A percentile compares a stretch with the other conserved stretches of the same genome.
phyloP scores from a whole-genome alignment of 768 basidiomycete genomes.

The Naganishia friedmannii region DNA sequence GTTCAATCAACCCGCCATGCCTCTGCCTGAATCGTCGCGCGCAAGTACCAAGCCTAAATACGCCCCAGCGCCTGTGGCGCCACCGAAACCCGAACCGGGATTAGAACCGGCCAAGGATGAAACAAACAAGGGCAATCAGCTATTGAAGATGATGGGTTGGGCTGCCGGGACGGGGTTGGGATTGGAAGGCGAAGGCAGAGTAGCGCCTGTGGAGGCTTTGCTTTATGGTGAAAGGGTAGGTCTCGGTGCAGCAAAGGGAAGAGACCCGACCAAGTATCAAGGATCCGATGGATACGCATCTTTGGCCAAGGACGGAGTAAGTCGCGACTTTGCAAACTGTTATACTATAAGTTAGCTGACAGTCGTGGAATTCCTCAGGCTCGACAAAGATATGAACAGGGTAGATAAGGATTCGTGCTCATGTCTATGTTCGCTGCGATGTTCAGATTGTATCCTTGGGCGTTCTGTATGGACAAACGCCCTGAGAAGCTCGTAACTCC shows the following conservation, averaged over 20 bases:
- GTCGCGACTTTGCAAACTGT: not conserved
- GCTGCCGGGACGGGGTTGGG: slow-evolving; percentile 84
- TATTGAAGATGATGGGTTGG: slow-evolving; percentile 99
- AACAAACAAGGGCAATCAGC: slow-evolving; percentile 82
- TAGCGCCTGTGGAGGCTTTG: slow-evolving; percentile 74
- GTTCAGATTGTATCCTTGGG: no score
- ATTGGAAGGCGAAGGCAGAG: slow-evolving; percentile 72
- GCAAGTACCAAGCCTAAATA: slow-evolving; percentile 55
- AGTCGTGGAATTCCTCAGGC: not conserved
- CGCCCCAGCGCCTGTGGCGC: slow-evolving; percentile 61
- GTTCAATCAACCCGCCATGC: slow-evolving; percentile 87
- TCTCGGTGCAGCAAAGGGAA: slow-evolving; percentile 86
- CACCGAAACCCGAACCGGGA: slow-evolving; percentile 63
- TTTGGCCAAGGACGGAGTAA: slow-evolving; percentile 44
- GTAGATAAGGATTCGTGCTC: not conserved
- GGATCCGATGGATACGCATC: slow-evolving; percentile 40
- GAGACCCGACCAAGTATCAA: slow-evolving; percentile 54
- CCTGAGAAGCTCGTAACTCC: no score
- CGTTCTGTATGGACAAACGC: no score
- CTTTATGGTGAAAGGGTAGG: slow-evolving; percentile 85
- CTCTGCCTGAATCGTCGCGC: slow-evolving; percentile 59
- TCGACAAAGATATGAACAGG: slow-evolving; percentile 16
- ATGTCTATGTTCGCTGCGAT: no score
- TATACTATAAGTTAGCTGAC: not conserved
- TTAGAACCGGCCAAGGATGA: slow-evolving; percentile 74